phyloP scores from a whole-genome alignment of 306 rosid genomes.

The Cucurbita argyrosperma region DNA sequence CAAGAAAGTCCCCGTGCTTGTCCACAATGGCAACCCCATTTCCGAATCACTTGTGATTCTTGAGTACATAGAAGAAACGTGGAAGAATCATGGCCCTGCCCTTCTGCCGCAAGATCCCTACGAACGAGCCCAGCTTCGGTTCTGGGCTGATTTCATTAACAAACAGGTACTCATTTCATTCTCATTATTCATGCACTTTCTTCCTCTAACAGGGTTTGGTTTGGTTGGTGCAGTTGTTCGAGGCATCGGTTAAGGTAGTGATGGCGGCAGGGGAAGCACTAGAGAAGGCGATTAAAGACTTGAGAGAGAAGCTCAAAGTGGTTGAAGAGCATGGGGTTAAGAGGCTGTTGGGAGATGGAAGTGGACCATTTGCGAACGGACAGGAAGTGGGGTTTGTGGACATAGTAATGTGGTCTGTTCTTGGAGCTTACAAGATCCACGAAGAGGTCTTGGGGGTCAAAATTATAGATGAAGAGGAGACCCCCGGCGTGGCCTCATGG shows the following conservation, averaged over 20 bases:
- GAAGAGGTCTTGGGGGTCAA: conserved; percentile 20
- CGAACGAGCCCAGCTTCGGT: conserved; percentile 12
- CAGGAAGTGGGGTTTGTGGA: conserved; percentile 10
- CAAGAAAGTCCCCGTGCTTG: conserved; percentile 20
- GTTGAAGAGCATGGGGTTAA: conserved; percentile 17
- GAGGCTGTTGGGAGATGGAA: background rate
- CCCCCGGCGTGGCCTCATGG: conserved; percentile 11
- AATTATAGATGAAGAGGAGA: conserved; percentile 7
- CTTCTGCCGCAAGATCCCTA: conserved; percentile 17
- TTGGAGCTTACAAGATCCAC: conserved; percentile 8
- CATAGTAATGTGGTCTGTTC: conserved; percentile 1
- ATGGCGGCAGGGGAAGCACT: conserved; percentile 14
- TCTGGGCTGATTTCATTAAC: conserved; percentile 16
- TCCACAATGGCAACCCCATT: conserved; percentile 20
- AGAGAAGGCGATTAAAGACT: conserved; percentile 8
- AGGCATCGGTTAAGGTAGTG: background rate
- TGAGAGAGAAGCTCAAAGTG: background rate
- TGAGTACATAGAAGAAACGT: conserved; percentile 20
- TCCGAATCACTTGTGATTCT: conserved; percentile 14
- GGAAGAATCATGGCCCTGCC: conserved; percentile 2
- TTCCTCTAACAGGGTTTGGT: no score
- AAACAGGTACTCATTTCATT: background rate
- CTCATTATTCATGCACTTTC: no score
- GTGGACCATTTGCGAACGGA: background rate
- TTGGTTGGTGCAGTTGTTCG: conserved; percentile 10